Percentiles rank a stretch among this genome's conserved stretches.
Conservation (phyloP, 2,329 filamentous ascomycete species). For the Stenocarpella maydis region DNA sequence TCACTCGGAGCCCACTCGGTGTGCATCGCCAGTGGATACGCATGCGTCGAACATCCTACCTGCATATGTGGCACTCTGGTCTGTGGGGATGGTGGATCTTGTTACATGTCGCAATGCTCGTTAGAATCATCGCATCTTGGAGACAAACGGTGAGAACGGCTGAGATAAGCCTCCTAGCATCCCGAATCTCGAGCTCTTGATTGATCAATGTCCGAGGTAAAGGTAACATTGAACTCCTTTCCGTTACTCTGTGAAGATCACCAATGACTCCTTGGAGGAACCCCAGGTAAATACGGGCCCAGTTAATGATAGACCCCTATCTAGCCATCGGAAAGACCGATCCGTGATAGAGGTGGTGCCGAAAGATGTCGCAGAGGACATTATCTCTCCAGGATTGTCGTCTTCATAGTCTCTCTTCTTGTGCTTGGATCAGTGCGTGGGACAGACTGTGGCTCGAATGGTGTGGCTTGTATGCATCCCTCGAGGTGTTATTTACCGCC, state of each 20-base stretch:
- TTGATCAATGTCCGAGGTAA: not conserved
- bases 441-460: not conserved
- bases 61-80: not conserved
- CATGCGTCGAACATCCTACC: not conserved
- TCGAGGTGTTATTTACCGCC: no score
- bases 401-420: not conserved
- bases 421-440: not conserved
- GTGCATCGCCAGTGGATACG: slow-evolving; percentile 1
- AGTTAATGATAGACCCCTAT: not conserved
- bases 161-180: no score
- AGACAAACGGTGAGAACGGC: not conserved
- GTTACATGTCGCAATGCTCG: not conserved
- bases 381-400: no score
- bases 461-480: no score
- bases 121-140: not conserved
- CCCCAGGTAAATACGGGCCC: no score
- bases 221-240: no score
- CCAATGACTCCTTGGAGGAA: not conserved
- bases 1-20: not conserved
- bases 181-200: not conserved
- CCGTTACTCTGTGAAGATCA: not conserved
- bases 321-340: not conserved
- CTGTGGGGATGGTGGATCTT: not conserved
- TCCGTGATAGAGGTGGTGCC: not conserved
- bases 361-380: no score